These are phyloP conservation scores for Aureobasidium lini DNA, from an alignment of 2,329 filamentous ascomycete species.

Conservation along the genomic window DNA sequence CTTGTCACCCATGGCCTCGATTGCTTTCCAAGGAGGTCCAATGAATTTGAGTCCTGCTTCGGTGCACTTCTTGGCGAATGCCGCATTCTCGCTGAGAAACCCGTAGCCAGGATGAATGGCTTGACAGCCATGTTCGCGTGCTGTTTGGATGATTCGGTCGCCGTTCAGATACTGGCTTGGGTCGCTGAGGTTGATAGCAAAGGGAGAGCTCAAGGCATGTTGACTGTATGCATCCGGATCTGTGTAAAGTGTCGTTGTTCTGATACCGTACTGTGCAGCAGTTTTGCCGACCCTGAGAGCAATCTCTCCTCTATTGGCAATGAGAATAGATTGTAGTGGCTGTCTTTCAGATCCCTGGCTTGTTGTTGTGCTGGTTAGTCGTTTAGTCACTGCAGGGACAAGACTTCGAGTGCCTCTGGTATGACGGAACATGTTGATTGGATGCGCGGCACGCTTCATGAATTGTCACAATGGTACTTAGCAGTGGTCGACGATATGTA, in stretches of 20 bases:
- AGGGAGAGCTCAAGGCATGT: conserved; percentile 78
- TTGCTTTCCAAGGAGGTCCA: conserved; percentile 73
- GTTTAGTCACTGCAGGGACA: conserved; percentile 4
- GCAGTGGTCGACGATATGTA: background rate
- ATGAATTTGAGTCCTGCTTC: conserved; percentile 91
- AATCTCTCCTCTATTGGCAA: conserved; percentile 96
- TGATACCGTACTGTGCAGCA: conserved; percentile 79
- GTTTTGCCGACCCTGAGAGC: conserved; percentile 87
- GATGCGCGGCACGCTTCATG: background rate
- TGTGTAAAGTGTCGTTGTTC: conserved; percentile 90
- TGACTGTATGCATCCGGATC: conserved; percentile 81
- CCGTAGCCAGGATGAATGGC: conserved; percentile 96
- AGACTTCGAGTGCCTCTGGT: conserved; percentile 15
- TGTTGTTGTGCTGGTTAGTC: conserved; percentile 14
- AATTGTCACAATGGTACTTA: background rate
- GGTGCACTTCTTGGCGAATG: conserved; percentile 79
- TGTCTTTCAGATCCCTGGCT: conserved; percentile 13
- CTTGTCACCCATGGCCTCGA: conserved; percentile 84
- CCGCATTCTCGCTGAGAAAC: conserved; percentile 86
- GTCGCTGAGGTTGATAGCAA: conserved; percentile 74
- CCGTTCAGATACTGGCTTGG: conserved; percentile 87
- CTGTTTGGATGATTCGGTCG: conserved; percentile 81
- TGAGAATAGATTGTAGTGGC: conserved; percentile 62
- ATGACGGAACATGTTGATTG: conserved; percentile 8
- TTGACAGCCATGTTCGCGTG: conserved; percentile 77